phyloP scores from a whole-genome alignment of 2,329 filamentous ascomycete genomes.

The Trichoderma atroviride region DNA sequence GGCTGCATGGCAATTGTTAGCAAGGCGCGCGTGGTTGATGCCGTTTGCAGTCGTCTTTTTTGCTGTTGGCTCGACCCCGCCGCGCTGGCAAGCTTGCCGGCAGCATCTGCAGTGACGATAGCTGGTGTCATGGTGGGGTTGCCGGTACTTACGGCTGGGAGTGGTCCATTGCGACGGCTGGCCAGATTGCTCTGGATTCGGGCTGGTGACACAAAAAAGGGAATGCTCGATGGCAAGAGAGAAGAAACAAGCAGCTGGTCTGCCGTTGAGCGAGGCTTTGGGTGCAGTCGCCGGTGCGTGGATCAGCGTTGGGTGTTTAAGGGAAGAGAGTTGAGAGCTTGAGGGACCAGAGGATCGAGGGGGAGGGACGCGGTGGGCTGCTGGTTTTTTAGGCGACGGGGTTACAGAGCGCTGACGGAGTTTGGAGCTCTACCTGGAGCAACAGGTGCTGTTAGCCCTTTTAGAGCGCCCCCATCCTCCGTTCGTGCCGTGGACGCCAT shows the following conservation, averaged over 20 bases:
- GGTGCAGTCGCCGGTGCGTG: conserved; percentile 10
- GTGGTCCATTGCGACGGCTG: conserved; percentile 27
- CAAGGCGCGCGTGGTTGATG: neutral
- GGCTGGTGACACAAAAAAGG: neutral
- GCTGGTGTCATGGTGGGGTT: conserved; percentile 29
- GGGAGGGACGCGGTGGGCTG: conserved; percentile 22
- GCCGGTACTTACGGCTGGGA: conserved; percentile 23
- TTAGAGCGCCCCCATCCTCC: conserved; percentile 19
- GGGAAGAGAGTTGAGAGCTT: conserved; percentile 10
- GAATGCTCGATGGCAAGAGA: neutral
- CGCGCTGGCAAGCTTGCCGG: conserved; percentile 14
- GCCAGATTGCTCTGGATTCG: conserved; percentile 17
- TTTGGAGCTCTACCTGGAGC: conserved; percentile 19
- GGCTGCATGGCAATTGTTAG: conserved; percentile 43
- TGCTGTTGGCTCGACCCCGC: conserved; percentile 24
- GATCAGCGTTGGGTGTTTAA: conserved; percentile 16
- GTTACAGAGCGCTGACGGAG: conserved; percentile 24
- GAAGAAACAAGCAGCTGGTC: neutral
- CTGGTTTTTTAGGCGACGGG: conserved; percentile 25
- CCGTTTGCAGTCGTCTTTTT: neutral
- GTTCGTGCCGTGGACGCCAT: conserved; percentile 13
- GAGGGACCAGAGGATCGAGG: conserved; percentile 6
- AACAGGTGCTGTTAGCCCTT: conserved; percentile 13
- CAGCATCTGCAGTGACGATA: conserved; percentile 23
- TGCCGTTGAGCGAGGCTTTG: neutral